Conservation (phyloP, 805 yeast species). For the Saccharomycopsis sp. region DNA sequence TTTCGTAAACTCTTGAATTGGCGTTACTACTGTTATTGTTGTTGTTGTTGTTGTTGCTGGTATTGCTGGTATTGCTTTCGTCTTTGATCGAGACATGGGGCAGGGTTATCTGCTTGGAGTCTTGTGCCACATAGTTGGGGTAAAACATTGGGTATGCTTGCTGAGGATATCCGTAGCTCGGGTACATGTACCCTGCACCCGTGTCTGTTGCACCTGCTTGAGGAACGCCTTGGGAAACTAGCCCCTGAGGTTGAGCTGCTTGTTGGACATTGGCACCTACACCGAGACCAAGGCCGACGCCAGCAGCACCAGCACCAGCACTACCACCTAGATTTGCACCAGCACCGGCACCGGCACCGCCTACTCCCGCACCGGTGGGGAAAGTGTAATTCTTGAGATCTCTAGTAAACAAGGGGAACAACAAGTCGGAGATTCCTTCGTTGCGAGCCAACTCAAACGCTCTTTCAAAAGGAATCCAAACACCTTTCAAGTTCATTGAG, state of each 20-base stretch:
- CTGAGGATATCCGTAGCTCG: no score
- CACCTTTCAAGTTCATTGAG: slow-evolving; percentile 81
- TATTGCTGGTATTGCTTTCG: no score
- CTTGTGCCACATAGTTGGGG: no score
- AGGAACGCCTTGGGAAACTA: not conserved
- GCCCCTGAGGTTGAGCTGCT: not conserved
- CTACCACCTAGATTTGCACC: not conserved
- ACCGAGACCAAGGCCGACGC: not conserved
- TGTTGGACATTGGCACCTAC: not conserved
- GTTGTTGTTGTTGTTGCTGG: no score
- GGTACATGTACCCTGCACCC: no score
- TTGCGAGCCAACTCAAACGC: slow-evolving; percentile 75
- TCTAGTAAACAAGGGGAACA: slow-evolving; percentile 62
- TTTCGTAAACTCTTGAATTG: no score
- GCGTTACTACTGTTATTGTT: no score
- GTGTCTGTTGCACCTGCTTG: no score
- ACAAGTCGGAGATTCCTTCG: slow-evolving; percentile 60
- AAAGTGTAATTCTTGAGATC: slow-evolving; percentile 43
- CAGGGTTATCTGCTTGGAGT: no score
- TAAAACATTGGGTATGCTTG: no score
- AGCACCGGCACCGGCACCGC: slow-evolving; percentile 6
- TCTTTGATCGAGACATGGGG: no score
- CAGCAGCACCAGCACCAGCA: slow-evolving; percentile 12
- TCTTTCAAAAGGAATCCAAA: slow-evolving; percentile 82
- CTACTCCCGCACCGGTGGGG: not conserved